phyloP scores from a whole-genome alignment of 768 basidiomycete species.

The Lanmaoa rubissima region DNA sequence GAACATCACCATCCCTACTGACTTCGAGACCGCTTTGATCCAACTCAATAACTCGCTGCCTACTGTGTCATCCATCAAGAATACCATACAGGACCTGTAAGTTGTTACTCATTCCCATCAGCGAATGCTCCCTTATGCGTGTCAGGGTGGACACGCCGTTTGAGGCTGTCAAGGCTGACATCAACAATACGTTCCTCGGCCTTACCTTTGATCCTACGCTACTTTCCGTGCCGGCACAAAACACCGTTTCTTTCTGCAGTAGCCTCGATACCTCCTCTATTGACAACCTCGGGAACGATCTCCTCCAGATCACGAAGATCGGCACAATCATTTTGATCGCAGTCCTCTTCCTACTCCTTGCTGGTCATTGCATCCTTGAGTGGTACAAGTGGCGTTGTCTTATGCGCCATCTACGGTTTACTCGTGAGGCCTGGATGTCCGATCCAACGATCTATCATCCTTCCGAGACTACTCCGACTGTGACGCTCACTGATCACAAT shows the following conservation, averaged over 20 bases:
- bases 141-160: constrained; percentile 81
- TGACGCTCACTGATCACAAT: constrained; percentile 72
- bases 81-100: constrained; percentile 64
- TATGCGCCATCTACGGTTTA: constrained; percentile 61
- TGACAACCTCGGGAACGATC: constrained; percentile 77
- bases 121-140: background rate
- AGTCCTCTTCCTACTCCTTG: constrained; percentile 70
- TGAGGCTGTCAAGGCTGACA: constrained; percentile 81
- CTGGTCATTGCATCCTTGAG: constrained; percentile 71
- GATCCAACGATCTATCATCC: constrained; percentile 62
- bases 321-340: constrained; percentile 72
- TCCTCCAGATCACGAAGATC: constrained; percentile 79
- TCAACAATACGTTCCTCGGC: constrained; percentile 81
- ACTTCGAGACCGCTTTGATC: constrained; percentile 70
- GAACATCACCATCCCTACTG: constrained; percentile 77
- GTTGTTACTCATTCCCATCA: constrained; percentile 26
- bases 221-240: constrained; percentile 74
- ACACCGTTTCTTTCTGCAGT: constrained; percentile 70
- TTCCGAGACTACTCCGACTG: constrained; percentile 41
- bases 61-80: constrained; percentile 70
- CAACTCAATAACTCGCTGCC: constrained; percentile 81
- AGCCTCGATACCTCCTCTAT: constrained; percentile 80
- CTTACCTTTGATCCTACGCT: constrained; percentile 68
- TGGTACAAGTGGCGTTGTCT: constrained; percentile 87
- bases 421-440: constrained; percentile 72